Conservation (phyloP, 1,139 yeast genomes). For the Yamadazyma blattariae region DNA sequence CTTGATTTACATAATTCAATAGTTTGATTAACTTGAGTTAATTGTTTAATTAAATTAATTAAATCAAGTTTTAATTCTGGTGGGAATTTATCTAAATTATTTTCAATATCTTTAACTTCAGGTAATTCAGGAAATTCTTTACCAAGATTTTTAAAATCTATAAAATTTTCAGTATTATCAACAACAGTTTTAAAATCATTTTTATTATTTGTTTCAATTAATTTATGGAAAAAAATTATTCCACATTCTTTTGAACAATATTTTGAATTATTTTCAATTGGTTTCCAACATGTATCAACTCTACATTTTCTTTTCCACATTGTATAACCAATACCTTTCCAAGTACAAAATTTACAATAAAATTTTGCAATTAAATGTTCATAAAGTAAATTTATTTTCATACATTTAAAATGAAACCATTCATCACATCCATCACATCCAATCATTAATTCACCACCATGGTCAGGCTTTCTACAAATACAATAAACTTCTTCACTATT, state of each 20-base stretch:
- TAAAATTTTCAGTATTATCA: constrained; percentile 10
- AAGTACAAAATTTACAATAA: constrained; percentile 73
- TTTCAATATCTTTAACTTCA: constrained; percentile 27
- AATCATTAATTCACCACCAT: constrained; percentile 78
- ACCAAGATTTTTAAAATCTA: constrained; percentile 25
- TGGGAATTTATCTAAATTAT: constrained; percentile 27
- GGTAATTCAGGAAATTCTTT: constrained; percentile 38
- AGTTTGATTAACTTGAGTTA: constrained; percentile 18
- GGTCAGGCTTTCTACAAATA: constrained; percentile 75
- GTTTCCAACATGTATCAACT: constrained; percentile 54
- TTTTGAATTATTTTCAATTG: constrained; percentile 55
- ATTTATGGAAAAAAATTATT: constrained; percentile 41
- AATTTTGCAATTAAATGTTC: constrained; percentile 61
- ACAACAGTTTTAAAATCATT: constrained; percentile 15
- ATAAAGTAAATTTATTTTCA: constrained; percentile 54
- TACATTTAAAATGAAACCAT: constrained; percentile 88
- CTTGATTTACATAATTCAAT: constrained; percentile 16
- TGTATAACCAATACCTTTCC: constrained; percentile 43
- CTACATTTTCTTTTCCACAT: constrained; percentile 80
- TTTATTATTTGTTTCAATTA: constrained; percentile 2
- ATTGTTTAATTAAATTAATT: constrained; percentile 18
- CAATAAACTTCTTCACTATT: constrained; percentile 71
- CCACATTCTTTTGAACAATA: constrained; percentile 82
- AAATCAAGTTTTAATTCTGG: constrained; percentile 22
- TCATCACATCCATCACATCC: constrained; percentile 95